These are phyloP conservation scores for Neonectria magnoliae DNA, from an alignment of 2,329 filamentous ascomycete genomes.

Conservation along the genomic window DNA sequence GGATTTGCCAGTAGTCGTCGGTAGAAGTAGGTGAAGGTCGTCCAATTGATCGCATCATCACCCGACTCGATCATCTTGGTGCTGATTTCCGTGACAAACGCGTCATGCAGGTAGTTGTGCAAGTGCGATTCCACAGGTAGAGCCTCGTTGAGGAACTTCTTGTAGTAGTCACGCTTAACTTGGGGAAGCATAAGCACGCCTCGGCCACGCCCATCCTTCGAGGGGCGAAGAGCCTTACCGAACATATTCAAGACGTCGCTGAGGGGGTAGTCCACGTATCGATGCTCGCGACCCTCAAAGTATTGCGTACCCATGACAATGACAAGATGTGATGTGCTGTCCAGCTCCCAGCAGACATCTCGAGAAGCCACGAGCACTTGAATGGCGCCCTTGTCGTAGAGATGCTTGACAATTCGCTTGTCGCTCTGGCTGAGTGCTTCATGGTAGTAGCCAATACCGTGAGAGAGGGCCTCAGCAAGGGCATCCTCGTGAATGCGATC, in stretches of 20 bases:
- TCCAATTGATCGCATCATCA: conserved; percentile 98
- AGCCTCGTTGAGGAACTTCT: conserved; percentile 97
- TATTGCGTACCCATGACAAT: conserved; percentile 98
- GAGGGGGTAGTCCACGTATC: conserved; percentile 95
- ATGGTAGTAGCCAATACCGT: conserved; percentile 97
- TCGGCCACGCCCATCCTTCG: conserved; percentile 81
- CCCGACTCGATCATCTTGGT: conserved; percentile 95
- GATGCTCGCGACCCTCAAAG: conserved; percentile 95
- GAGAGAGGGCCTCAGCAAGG: conserved; percentile 86
- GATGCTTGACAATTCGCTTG: conserved; percentile 91
- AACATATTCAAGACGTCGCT: conserved; percentile 98
- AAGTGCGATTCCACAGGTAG: conserved; percentile 95
- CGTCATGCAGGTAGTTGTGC: conserved; percentile 90
- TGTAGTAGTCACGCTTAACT: conserved; percentile 97
- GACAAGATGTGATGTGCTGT: conserved; percentile 87
- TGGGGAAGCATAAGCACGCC: conserved; percentile 97
- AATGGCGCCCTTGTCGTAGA: conserved; percentile 89
- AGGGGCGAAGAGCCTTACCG: conserved; percentile 85
- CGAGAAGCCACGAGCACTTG: conserved; percentile 81
- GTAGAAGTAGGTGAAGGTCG: conserved; percentile 98
- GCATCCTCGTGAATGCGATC: conserved; percentile 86
- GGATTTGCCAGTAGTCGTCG: conserved; percentile 93
- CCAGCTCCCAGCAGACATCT: conserved; percentile 96
- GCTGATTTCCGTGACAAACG: conserved; percentile 96
- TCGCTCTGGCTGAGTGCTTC: conserved; percentile 90